Base-by-base conservation (phyloP, 257 asterid species). In the Misopates orontium region DNA sequence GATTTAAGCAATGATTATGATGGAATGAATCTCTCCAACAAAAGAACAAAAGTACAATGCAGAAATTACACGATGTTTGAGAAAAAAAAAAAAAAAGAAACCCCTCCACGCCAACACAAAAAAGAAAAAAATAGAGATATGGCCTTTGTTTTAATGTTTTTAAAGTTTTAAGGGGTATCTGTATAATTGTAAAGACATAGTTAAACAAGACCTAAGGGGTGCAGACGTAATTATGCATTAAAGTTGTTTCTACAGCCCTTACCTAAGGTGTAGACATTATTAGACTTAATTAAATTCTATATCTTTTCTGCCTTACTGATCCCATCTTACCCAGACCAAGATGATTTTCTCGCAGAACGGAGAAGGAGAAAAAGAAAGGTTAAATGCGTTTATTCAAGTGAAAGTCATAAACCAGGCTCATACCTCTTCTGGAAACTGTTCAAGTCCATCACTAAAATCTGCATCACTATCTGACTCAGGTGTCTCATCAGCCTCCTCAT, bases 401-500 rank as follows among this genome's bases (percentile, higher is more conserved):
- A 47, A 41, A 23, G 10, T 16, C 10, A 24, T n/a, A 0, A 11
- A 57, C 17, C 45, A 17, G 18, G 12, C 15, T 52, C 72, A 64
- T 83, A 83, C 97, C 95, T 90, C 97, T 70, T 84, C 92, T 21
- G 82, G 83, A 64, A 72, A 78, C 74, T 76, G 78, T 42, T 82
- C 68, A 60, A 66, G 77, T 51, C 78, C 85, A 61, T 90, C 95
- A 77, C 83, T 85, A 17, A 82, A 66, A 76, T 94, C 97, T 80
- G 88, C 99, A 12, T 94, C 99, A 40, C 92, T 90, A 74, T 87
- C 99, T 51, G 66, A 69, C 66, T 94, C 96, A 44, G 88, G 72
- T 41, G 85, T 82, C 62, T 94, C 99, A 18, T 85, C 97, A 56
- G 73, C 85, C 77, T 88, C 99, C 77, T 94, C 99, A 62, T 94